Evolutionary conservation across 306 rosid genomes (phyloP).

Genomic region (Phaseolus lunatus): DNA sequence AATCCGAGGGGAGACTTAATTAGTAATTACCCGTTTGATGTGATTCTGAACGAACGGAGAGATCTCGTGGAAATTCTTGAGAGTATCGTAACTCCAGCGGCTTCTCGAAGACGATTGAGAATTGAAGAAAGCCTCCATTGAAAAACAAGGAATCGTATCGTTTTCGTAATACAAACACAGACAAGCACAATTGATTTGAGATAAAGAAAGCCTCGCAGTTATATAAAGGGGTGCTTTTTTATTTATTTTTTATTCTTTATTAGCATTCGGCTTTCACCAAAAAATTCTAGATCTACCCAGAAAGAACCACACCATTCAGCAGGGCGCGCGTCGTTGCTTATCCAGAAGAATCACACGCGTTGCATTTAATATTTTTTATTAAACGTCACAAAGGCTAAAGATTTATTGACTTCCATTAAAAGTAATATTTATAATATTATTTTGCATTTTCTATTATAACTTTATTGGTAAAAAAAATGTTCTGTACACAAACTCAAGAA

Average conservation of each 20-base stretch:
- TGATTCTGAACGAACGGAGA: conserved; percentile 80
- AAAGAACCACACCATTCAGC: background rate
- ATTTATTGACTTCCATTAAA: no score
- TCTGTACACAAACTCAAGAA: no score
- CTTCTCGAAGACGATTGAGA: conserved; percentile 59
- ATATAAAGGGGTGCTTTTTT: background rate
- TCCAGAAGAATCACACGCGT: background rate
- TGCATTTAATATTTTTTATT: no score
- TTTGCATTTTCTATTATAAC: no score
- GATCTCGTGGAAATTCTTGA: conserved; percentile 76
- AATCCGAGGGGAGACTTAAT: background rate
- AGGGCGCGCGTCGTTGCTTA: background rate
- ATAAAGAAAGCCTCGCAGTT: background rate
- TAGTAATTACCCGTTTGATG: conserved; percentile 60
- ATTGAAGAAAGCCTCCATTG: conserved; percentile 75
- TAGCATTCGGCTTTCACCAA: conserved; percentile 32
- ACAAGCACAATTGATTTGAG: background rate
- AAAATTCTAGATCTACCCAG: conserved; percentile 45
- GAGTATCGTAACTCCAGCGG: conserved; percentile 77
- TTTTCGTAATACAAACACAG: background rate
- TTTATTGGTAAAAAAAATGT: no score
- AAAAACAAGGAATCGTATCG: background rate
- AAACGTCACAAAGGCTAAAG: no score
- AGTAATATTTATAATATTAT: no score
- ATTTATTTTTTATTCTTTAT: background rate